Base-by-base conservation (phyloP, 2,329 filamentous ascomycete species). In the Decorospora gaudefroyi region DNA sequence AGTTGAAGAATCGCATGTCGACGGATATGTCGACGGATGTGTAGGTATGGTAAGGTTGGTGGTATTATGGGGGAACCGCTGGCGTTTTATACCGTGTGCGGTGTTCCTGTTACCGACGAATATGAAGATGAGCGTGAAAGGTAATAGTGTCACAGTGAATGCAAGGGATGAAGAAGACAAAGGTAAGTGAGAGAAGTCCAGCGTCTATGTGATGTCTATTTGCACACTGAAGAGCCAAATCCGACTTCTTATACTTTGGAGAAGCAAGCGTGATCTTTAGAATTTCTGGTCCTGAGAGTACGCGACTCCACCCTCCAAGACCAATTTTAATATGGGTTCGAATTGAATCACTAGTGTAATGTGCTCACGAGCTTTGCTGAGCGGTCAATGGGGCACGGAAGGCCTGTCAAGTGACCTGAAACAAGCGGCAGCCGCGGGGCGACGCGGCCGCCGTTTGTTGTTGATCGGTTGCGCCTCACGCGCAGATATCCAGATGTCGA, bases 1-100 rank as follows among this genome's bases (percentile, higher is more conserved):
- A 16, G 25, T 22, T 46, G 3, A 46, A 51, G 32, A 28, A 25
- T 38, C 49, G 51, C 53, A 54, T 54, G 22, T 30, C 23, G 13
- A 19, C 15, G 13, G 28, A 12, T 11, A 12, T 9, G 25, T 26
- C n/a, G n/a, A n/a, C n/a, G n/a, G n/a, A n/a, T 10, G 9, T n/a
- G n/a, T 22, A 17, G 4, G 13, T n/a, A 6, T 16, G 9, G 12
- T 10, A 23, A 16, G 31, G 17, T n/a, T 34, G 16, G 4, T 22
- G 17, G 27, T 2, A 13, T 26, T 30, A 12, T 13, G 13, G n/a
- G 8, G 25, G 17, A 33, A n/a, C n/a, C n/a, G n/a, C n/a, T n/a
- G n/a, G n/a, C n/a, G n/a, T n/a, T n/a, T n/a, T n/a, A n/a, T n/a
- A n/a, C n/a, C n/a, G n/a, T n/a, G n/a, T n/a, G n/a, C n/a, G n/a